These are phyloP conservation scores for Lodderomyces jiufengensis DNA, from an alignment of 1,139 yeast species.

Conservation along the genomic window DNA sequence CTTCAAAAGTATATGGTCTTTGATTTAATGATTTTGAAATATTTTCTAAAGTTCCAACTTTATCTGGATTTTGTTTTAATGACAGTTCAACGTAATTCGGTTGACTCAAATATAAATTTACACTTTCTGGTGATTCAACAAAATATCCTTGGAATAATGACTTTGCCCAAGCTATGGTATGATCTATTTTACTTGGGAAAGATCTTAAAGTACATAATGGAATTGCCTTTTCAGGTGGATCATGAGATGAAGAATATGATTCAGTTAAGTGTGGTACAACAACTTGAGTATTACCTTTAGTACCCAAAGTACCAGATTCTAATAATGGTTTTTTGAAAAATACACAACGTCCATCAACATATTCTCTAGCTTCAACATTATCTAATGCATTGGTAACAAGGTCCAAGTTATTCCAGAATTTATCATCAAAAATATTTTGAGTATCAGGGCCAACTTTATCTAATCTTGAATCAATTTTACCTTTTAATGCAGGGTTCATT, in stretches of 20 bases:
- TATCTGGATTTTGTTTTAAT: slow-evolving; percentile 87
- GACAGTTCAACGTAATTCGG: slow-evolving; percentile 91
- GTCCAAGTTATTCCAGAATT: slow-evolving; percentile 82
- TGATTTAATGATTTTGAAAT: slow-evolving; percentile 68
- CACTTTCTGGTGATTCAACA: slow-evolving; percentile 87
- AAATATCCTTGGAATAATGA: slow-evolving; percentile 92
- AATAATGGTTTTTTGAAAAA: slow-evolving; percentile 86
- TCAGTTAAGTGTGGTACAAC: slow-evolving; percentile 91
- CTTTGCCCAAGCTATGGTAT: slow-evolving; percentile 99
- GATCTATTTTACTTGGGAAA: slow-evolving; percentile 97
- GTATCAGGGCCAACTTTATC: slow-evolving; percentile 96
- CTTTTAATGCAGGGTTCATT: slow-evolving; percentile 82
- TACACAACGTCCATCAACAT: slow-evolving; percentile 95
- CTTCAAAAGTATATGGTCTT: slow-evolving; percentile 88
- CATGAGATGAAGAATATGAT: slow-evolving; percentile 92
- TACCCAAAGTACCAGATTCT: slow-evolving; percentile 97
- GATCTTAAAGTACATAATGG: slow-evolving; percentile 96
- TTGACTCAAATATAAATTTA: slow-evolving; percentile 83
- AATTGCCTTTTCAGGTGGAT: slow-evolving; percentile 96
- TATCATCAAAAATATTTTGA: slow-evolving; percentile 78
- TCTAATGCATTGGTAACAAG: slow-evolving; percentile 95
- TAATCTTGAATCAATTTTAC: slow-evolving; percentile 69
- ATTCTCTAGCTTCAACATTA: slow-evolving; percentile 95
- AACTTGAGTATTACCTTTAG: slow-evolving; percentile 97
- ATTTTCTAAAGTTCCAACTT: slow-evolving; percentile 78